A percentile compares a stretch with the other conserved stretches of the same genome.
Evolutionary conservation across 768 basidiomycete genomes (phyloP).

Genomic region (Mycena kentingensis): DNA sequence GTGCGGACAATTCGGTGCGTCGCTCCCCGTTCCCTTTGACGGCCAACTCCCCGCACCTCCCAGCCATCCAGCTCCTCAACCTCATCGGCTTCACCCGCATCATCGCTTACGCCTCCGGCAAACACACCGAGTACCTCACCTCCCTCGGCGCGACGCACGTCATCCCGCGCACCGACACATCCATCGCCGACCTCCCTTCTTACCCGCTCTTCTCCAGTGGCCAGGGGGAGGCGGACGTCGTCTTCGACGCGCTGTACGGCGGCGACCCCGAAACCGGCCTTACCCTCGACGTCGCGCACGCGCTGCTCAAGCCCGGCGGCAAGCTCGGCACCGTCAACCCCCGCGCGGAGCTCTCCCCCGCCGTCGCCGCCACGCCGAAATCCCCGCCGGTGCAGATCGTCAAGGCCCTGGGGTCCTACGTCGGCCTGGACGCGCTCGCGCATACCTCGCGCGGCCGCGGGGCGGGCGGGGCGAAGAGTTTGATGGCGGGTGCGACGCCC

Average conservation of each 20-base stretch:
- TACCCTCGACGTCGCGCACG: neutral
- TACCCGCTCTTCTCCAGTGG: neutral
- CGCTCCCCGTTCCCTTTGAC: neutral
- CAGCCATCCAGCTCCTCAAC: constrained; percentile 42
- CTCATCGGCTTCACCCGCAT: constrained; percentile 43
- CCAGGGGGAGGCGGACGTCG: constrained; percentile 7
- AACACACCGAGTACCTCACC: constrained; percentile 39
- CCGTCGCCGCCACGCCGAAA: neutral
- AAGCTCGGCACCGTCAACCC: constrained; percentile 1
- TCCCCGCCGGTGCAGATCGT: neutral
- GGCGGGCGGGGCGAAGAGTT: neutral
- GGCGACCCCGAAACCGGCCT: neutral
- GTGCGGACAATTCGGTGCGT: constrained; percentile 13
- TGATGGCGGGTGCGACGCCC: constrained; percentile 21
- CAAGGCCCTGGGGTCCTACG: neutral
- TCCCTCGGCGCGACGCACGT: constrained; percentile 36
- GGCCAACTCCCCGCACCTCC: neutral
- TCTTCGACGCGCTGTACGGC: constrained; percentile 1
- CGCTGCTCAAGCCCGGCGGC: neutral
- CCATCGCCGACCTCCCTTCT: neutral
- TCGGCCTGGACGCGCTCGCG: constrained; percentile 12
- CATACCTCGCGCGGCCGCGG: neutral
- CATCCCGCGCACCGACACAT: constrained; percentile 25
- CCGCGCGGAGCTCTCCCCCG: neutral
- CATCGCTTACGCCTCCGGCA: constrained; percentile 37